A percentile compares a stretch with the other conserved stretches of the same genome.
phyloP scores from a whole-genome alignment of 495 filamentous ascomycete species.

The Xylaria longipes region DNA sequence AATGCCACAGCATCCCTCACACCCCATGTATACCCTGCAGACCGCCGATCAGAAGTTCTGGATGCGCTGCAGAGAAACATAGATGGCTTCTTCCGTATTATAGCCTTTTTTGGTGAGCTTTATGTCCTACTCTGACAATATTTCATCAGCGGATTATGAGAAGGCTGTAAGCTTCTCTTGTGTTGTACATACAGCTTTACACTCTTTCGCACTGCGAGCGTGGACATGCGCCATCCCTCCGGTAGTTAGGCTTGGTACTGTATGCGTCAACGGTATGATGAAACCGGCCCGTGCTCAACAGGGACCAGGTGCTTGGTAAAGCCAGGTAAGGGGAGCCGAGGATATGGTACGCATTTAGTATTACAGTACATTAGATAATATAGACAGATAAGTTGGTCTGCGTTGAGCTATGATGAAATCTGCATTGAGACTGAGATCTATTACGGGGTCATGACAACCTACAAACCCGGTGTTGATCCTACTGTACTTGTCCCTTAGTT shows the following conservation, averaged over 20 bases:
- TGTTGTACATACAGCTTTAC: not conserved
- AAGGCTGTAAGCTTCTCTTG: not conserved
- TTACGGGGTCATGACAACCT: not conserved
- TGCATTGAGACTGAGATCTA: not conserved
- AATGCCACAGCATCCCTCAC: slow-evolving; percentile 17
- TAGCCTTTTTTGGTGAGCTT: not conserved
- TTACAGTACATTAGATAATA: not conserved
- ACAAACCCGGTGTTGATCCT: not conserved
- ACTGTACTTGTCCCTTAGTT: not conserved
- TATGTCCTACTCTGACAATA: not conserved
- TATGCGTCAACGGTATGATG: slow-evolving; percentile 1
- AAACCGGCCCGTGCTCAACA: slow-evolving; percentile 10
- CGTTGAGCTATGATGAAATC: not conserved
- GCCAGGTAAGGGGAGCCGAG: slow-evolving; percentile 3
- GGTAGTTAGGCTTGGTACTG: not conserved
- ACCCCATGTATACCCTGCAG: slow-evolving; percentile 5
- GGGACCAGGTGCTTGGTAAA: slow-evolving; percentile 9
- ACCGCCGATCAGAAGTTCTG: slow-evolving; percentile 23
- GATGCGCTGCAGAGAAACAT: slow-evolving; percentile 11
- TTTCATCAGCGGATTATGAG: slow-evolving; percentile 2
- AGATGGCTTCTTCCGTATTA: not conserved
- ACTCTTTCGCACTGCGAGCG: not conserved
- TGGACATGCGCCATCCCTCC: not conserved
- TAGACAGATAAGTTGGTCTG: too few species aligned
- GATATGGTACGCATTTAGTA: not conserved